Evolutionary conservation across 805 yeast species (phyloP), one percentile per base, ranked within the genome.

Genomic region (Yarrowia bubula): DNA sequence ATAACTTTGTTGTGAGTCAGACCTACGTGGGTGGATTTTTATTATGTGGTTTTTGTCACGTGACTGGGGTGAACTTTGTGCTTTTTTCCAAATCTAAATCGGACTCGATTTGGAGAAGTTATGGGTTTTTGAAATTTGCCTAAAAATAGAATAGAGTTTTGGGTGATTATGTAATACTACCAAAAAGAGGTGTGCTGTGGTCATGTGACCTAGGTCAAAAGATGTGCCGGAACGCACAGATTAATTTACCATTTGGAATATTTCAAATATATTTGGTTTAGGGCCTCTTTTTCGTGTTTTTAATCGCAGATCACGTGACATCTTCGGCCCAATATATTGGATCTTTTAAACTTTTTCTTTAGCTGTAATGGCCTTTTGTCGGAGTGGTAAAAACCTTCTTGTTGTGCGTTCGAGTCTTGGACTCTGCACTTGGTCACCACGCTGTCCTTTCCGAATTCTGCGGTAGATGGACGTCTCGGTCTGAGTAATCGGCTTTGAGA

Each of bases 381-480:
- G n/a, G 99, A 95, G 73, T 95, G 99, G 75, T 95, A 95, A 53
- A 95, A 72, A 95, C 99, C 68, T 97, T 83, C 10, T 96, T 89
- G 76, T 93, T 98, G 46, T 98, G 98, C 69, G 88, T 89, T 46
- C 83, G 79, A 1, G 86, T 79, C 61, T 85, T 85, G 77, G 64
- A 32, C 64, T 58, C 64, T 58, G 51, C 50, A 58, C 51, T 44
- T 18, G 43, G 51, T 51, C 18, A 35, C 51, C 44, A 43, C 35
- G 64, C 37, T 58, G 64, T 58, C 64, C 64, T 58, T 58, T 43
- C 64, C 64, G 64, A 58, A 58, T 58, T 58, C 51, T 18, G 64
- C 64, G 64, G 64, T 58, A 43, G 64, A 58, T 58, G 31, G 64
- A 17, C 51, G 41, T 58, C 64, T 58, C 64, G 64, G 51, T 43